Base-by-base conservation (phyloP, 192 early-diverging fungal genomes). In the Backusella australiensis region DNA sequence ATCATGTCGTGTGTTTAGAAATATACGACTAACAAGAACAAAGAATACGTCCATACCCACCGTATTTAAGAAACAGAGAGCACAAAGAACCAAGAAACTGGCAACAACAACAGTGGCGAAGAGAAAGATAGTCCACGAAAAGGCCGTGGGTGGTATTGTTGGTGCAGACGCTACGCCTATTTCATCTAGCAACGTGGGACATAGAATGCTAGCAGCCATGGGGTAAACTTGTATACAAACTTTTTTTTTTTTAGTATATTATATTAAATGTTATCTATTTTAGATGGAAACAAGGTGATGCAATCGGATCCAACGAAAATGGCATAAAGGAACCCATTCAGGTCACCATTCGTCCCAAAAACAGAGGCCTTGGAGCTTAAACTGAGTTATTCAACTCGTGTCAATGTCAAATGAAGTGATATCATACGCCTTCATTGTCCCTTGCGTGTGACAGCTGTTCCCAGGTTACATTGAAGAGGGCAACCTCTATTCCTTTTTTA, bases 151-250 rank as follows among this genome's bases (percentile, higher is more conserved):
- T 12, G 56, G 56, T 29, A 76, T 89, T 7, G 89, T 92, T 44
- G 91, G 89, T 11, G 77, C 83, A 2, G 77, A 83, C 8, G 83
- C 86, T 2, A 73, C 77, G 7, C 82, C 86, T n/a, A 86, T 92
- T 74, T 83, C 80, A 38, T 75, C 76, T 15, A 81, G 79, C 12
- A 92, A 92, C 59, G 49, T 89, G 32, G 91, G 91, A 2, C 89
- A 90, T 67, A 78, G 82, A 23, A 92, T 92, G 91, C 73, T 92
- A 34, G 69, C 79, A 36, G 80, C 79, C 39, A 88, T 92, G 89
- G 91, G 91, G 74, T 91, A n/a, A 36, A 44, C n/a, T 32, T 32
- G 32, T 32, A 32, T 0, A 63, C 0, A 39, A 39, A 29, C 0
- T 3, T 5, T n/a, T n/a, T 21, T 19, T 56, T 34, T 32, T 63